Percentiles rank a stretch among this genome's conserved stretches.
Conservation (phyloP, 1,139 yeast species). For the Yamadazyma atmosphaerica region DNA sequence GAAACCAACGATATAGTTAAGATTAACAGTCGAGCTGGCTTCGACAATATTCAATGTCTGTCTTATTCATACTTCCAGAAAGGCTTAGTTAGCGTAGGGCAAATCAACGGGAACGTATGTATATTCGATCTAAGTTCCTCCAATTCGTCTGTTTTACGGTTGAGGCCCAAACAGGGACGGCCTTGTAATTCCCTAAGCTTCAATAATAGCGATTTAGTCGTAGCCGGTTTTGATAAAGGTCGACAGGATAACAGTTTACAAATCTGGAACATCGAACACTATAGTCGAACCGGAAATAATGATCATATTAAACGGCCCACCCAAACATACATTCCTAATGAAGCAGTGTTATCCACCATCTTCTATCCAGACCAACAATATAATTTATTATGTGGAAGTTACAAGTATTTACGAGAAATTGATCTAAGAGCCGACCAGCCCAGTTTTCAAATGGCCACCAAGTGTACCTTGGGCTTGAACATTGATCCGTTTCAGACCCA, state of each 20-base stretch:
- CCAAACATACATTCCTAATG: slow-evolving; percentile 67
- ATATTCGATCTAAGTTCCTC: slow-evolving; percentile 57
- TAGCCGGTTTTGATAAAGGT: slow-evolving; percentile 79
- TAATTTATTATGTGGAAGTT: slow-evolving; percentile 69
- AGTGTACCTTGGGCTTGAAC: slow-evolving; percentile 67
- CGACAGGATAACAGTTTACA: slow-evolving; percentile 77
- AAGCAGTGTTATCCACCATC: slow-evolving; percentile 65
- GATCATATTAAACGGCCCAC: slow-evolving; percentile 56
- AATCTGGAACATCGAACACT: slow-evolving; percentile 77
- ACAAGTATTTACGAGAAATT: slow-evolving; percentile 74
- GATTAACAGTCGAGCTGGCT: slow-evolving; percentile 57
- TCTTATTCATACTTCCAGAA: slow-evolving; percentile 58
- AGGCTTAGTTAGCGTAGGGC: slow-evolving; percentile 74
- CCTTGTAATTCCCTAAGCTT: slow-evolving; percentile 78
- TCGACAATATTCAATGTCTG: slow-evolving; percentile 70
- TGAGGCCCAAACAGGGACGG: slow-evolving; percentile 67
- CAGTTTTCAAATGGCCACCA: slow-evolving; percentile 71
- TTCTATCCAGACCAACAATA: slow-evolving; percentile 64
- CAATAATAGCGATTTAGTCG: slow-evolving; percentile 63
- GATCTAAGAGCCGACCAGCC: slow-evolving; percentile 75
- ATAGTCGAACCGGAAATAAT: slow-evolving; percentile 39
- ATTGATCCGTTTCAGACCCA: slow-evolving; percentile 65
- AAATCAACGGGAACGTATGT: slow-evolving; percentile 65
- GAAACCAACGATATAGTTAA: slow-evolving; percentile 46
- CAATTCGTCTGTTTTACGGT: slow-evolving; percentile 40